Evolutionary conservation across 1,139 yeast species (phyloP), one percentile per base, ranked within the genome.

Genomic region (Hemisphaericaspora xylanilytica): DNA sequence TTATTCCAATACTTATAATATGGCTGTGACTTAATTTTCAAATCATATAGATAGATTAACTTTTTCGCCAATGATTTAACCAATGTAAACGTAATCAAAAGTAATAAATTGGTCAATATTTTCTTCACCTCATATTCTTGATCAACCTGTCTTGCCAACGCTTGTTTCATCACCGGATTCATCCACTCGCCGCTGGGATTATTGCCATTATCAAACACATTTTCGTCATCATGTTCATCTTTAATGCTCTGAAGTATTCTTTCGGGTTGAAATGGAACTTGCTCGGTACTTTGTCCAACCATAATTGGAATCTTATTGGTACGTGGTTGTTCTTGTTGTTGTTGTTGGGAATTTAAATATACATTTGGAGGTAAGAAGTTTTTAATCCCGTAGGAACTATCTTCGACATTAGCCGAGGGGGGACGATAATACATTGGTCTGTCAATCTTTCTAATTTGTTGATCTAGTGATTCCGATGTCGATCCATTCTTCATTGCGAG

Each of bases 141-240:
- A 47, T 66, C 62, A 3, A 58, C 50, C 47, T 70, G 75, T 26
- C 75, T 49, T 4, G 49, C 27, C 36, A 71, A 52, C 0, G 76
- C 76, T 37, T 56, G 57, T 36, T 51, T 49, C 48, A 70, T 59
- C 20, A 66, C 57, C 3, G 75, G 75, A 43, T 61, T 67, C 17
- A 53, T 51, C 75, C 75, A 70, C n/a, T 58, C 62, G 1, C 74
- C 75, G 1, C 65, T 55, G 1, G 72, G 69, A 1, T 45, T 36
- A 5, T 39, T 41, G 8, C 31, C 38, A 6, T 35, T 22, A 16
- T 42, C 48, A 30, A 46, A 46, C 14, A 44, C 44, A 27, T 42
- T 46, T 4, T 40, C 47, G 13, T 45, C 47, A 13, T 48, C 48
- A 12, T 35, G 35, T 27, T 44, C 50, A 26, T 42, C 39, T 26